Evolutionary conservation across 2,329 filamentous ascomycete species (phyloP).

Genomic region (Eurotiales sp.): DNA sequence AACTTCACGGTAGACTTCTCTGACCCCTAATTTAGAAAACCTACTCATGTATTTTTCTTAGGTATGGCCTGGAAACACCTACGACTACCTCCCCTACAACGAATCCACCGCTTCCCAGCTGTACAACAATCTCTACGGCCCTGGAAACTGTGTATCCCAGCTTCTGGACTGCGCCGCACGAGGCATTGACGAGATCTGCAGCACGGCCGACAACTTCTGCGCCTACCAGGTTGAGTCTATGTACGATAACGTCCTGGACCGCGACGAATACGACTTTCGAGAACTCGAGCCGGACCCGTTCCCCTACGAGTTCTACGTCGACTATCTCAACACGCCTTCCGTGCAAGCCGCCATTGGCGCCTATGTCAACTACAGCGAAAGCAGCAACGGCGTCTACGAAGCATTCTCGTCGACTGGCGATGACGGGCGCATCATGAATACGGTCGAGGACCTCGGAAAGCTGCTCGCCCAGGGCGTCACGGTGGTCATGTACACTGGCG

Average conservation of each 20-base stretch:
- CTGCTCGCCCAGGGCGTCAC: constrained; percentile 57
- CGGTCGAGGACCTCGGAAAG: constrained; percentile 45
- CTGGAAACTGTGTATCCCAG: constrained; percentile 58
- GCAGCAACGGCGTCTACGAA: constrained; percentile 39
- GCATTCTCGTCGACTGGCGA: constrained; percentile 49
- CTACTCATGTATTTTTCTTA: constrained; percentile 5
- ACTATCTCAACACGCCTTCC: constrained; percentile 55
- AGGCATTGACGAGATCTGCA: constrained; percentile 51
- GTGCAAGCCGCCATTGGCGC: constrained; percentile 59
- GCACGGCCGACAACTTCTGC: constrained; percentile 53
- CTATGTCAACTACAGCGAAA: constrained; percentile 56
- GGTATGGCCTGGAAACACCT: constrained; percentile 34
- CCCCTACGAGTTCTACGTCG: constrained; percentile 50
- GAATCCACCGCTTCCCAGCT: constrained; percentile 47
- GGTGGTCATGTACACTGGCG: constrained; percentile 56
- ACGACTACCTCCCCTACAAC: constrained; percentile 36
- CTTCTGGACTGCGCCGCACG: constrained; percentile 53
- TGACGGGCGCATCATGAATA: constrained; percentile 40
- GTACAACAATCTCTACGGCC: constrained; percentile 59
- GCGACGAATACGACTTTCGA: constrained; percentile 58
- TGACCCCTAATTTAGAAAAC: background rate
- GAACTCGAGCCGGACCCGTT: constrained; percentile 51
- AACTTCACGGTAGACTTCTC: constrained; percentile 27
- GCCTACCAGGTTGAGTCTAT: constrained; percentile 42
- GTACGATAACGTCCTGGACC: constrained; percentile 47